Evolutionary conservation across 345 rosid species (phyloP), one percentile per base, ranked within the genome.

Genomic region (Eucalyptus melliodora): DNA sequence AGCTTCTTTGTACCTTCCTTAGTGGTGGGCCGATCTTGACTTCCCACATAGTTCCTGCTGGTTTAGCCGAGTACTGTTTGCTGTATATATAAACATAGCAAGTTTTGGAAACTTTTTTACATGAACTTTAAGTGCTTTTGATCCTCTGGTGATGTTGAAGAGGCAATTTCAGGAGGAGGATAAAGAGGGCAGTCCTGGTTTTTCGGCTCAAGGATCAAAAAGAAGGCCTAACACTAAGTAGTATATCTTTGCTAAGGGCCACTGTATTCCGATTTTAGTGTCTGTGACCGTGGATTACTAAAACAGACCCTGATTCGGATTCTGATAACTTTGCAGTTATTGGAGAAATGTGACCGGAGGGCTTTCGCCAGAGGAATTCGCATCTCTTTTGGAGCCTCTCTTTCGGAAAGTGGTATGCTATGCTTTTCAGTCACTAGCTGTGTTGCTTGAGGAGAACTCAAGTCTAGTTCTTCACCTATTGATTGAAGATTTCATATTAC

Each of bases 311-410:
- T 37, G 27, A 77, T 77, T 77, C 45, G 2, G 83, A 37, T 77
- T 40, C 47, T 91, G 44, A 50, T 51, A 21, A 30, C 87, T 55
- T 23, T 88, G 89, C 92, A 93, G 93, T 82, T 89, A 69, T 31
- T 89, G 89, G 21, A 89, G 81, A 85, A 87, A 89, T 82, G 88
- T 92, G 77, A 87, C 90, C 11, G 90, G 92, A 37, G 67, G 87
- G 88, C 86, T 86, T 50, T 88, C 87, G 1, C 9, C 89, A n/a
- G 53, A 85, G 23, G 93, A 92, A 50, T 72, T 89, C 13, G 85
- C 60, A n/a, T 59, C 90, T 26, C 49, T 51, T 62, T 87, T 93
- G 27, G 93, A 93, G 89, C 93, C 94, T 31, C 87, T 87, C 17
- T 14, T 93, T 16, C 90, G 93, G 50, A 7, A 40, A 42, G 89